Evolutionary conservation across 2,329 filamentous ascomycete genomes (phyloP).

Genomic region (Whalleya microplaca): DNA sequence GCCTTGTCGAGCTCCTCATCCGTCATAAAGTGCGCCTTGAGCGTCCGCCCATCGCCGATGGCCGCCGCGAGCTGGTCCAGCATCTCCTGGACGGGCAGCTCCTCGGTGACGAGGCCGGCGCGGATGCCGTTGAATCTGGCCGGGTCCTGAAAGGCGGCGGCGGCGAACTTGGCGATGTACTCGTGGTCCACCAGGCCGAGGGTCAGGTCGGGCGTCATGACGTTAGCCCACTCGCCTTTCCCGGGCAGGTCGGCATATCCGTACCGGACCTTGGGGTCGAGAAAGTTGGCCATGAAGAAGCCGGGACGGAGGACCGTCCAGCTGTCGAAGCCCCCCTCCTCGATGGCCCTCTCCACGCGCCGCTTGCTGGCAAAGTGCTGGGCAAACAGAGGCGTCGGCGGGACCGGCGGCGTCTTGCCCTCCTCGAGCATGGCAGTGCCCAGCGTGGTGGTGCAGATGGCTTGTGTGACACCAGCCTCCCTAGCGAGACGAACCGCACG

Average conservation of each 20-base stretch:
- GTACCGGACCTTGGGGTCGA: constrained; percentile 20
- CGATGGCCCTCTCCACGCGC: constrained; percentile 11
- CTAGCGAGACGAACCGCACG: constrained; percentile 21
- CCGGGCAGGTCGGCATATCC: constrained; percentile 15
- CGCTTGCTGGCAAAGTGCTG: constrained; percentile 14
- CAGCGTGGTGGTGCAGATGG: constrained; percentile 13
- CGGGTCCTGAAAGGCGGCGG: constrained; percentile 39
- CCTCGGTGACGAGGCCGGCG: constrained; percentile 47
- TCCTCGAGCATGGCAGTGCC: constrained; percentile 1
- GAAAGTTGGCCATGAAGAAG: constrained; percentile 29
- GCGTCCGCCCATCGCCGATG: constrained; percentile 33
- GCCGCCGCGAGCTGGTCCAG: constrained; percentile 41
- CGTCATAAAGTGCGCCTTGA: constrained; percentile 44
- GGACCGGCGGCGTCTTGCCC: neutral
- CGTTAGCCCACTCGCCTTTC: constrained; percentile 18
- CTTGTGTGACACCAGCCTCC: constrained; percentile 25
- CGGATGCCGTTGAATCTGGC: constrained; percentile 44
- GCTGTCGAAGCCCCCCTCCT: constrained; percentile 16
- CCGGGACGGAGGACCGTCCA: constrained; percentile 24
- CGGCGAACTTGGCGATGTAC: constrained; percentile 24
- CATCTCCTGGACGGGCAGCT: constrained; percentile 37
- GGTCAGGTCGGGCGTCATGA: constrained; percentile 11
- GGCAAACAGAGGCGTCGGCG: neutral
- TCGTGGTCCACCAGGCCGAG: constrained; percentile 21
- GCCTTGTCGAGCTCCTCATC: constrained; percentile 44